Base-by-base conservation (phyloP, 2,329 filamentous ascomycete genomes). In the Trichoderma citrinoviride region DNA sequence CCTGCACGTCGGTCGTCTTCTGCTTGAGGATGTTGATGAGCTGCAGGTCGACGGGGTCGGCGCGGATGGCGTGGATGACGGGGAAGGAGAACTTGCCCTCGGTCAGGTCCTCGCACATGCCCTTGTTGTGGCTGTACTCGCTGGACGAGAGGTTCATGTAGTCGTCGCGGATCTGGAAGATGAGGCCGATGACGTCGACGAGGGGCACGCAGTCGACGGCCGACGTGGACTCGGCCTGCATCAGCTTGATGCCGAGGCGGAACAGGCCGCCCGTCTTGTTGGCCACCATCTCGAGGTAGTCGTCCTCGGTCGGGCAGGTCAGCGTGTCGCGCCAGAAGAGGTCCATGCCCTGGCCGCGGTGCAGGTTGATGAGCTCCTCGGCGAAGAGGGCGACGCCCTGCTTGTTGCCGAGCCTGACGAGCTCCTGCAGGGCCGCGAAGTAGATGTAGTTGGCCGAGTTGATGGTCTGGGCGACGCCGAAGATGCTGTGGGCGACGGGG, bases 81-180 rank as follows among this genome's bases (percentile, higher is more conserved):
- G 93, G 93, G 75, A 97, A 97, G 27, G 90, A 94, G 80, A 97
- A 97, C 82, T 98, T 98, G 68, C 94, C 94, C 80, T 98, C 95
- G 1, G 93, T 97, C 71, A 98, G 80, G 77, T 98, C 95, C 80
- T 98, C 94, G 77, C 92, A 96, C 70, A 97, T 85, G 56, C 94
- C 95, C 80, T 98, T 98, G 77, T 96, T 94, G 68, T 90, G 82
- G 43, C 88, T 88, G 81, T 97, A 97, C 72, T 88, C 83, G n/a
- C 79, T 80, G 19, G 83, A 86, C 33, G 84, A 85, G 49, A 99
- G 87, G 76, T 98, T 98, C 77, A 93, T 87, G 80, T 97, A 97
- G 83, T 99, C 95, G 80, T 94, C 91, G 71, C 91, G 87, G 78
- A 96, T 95, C 77, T 96, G 92, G 82, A 93, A 96, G 75, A 95